Base-by-base conservation (phyloP, 768 basidiomycete species). In the Agaricus blazei region DNA sequence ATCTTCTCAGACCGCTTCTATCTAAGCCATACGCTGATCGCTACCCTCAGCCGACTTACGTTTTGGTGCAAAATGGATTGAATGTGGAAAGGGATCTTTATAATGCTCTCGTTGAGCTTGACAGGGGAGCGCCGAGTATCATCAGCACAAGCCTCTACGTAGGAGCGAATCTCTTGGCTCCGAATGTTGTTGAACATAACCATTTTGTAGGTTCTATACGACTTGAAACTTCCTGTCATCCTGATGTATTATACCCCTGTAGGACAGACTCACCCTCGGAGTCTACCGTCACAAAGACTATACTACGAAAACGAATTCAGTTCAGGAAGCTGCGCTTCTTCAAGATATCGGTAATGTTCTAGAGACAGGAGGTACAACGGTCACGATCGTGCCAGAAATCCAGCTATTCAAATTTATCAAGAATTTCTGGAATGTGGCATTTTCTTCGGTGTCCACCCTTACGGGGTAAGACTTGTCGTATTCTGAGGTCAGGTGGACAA, bases 1-100 rank as follows among this genome's bases (percentile, higher is more conserved):
- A 69, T 3, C 65, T 90, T 7, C 74, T 91, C 24, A 71, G 72
- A 6, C 79, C 84, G 5, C 65, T 90, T 37, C 66, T 90, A 44
- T 73, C 75, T 3, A 42, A 68, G 1, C 69, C 76, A 24, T 82
- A 84, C 68, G 61, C 70, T 47, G 72, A 77, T 31, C 63, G 62
- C 44, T 70, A 74, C 58, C 59, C 72, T 4, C 82, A 84, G 60
- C 84, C 84, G 1, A 78, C 75, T 1, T 84, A 83, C 62, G 81
- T 84, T 2, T 64, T 88, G 11, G 60, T 86, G 47, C 84, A 90
- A 72, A 91, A 91, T 64, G 88, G 88, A 5, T 69, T 92, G 3
- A 81, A 81, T 37, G 82, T 88, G 9, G 89, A 90, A 63, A 71
- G 67, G 34, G 86, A 87, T 53, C 71, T 89, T 23, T 86, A 87